Evolutionary conservation across 352 stramenopile species (phyloP).

Genomic region (Globisporangium emineosum): DNA sequence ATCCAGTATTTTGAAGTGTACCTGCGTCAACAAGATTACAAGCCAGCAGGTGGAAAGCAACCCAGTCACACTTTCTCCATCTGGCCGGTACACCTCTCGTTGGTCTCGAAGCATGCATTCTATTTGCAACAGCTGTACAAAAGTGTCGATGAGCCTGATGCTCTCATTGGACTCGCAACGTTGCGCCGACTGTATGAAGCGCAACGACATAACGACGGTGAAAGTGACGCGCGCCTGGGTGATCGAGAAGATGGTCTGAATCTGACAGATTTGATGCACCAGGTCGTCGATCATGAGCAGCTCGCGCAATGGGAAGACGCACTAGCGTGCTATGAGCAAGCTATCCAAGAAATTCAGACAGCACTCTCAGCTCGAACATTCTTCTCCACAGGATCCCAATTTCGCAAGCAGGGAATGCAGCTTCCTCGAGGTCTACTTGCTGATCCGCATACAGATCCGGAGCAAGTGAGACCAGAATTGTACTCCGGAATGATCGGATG

Average conservation of each 20-base stretch:
- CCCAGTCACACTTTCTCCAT: constrained; percentile 8
- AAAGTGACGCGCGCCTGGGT: constrained; percentile 20
- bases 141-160: constrained; percentile 71
- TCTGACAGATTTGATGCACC: constrained; percentile 63
- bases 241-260: constrained; percentile 39
- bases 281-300: constrained; percentile 70
- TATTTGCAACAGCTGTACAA: constrained; percentile 79
- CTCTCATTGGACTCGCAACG: constrained; percentile 54
- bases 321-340: constrained; percentile 74
- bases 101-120: constrained; percentile 60
- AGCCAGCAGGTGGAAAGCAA: constrained; percentile 1
- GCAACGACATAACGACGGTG: constrained; percentile 28
- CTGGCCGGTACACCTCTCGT: constrained; percentile 37
- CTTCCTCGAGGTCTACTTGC: constrained; percentile 18
- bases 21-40: constrained; percentile 51
- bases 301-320: constrained; percentile 76
- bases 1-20: constrained; percentile 79
- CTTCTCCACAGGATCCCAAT: constrained; percentile 9
- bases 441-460: constrained; percentile 41
- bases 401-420: constrained; percentile 11
- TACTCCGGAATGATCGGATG: constrained; percentile 83
- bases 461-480: constrained; percentile 62
- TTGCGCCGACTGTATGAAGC: constrained; percentile 51
- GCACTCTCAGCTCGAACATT: constrained; percentile 34
- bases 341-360: constrained; percentile 67